A percentile compares a stretch with the other conserved stretches of the same genome.
phyloP scores from a whole-genome alignment of 1,139 yeast genomes.

The Debaryomyces nepalensis region DNA sequence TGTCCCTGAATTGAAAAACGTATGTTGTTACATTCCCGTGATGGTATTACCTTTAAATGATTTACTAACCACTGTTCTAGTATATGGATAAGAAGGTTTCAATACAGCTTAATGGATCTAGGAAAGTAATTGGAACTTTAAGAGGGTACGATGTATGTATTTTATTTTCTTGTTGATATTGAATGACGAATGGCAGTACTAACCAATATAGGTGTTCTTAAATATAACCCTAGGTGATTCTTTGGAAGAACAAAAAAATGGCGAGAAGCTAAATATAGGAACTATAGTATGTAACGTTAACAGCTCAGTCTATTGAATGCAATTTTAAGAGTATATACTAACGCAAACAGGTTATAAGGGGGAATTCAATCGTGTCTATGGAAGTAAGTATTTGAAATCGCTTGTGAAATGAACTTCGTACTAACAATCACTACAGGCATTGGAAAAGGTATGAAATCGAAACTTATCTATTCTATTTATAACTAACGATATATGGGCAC shows the following conservation, averaged over 20 bases:
- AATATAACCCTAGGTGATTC: constrained; percentile 79
- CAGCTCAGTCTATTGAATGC: too few species aligned
- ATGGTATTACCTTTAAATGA: not conserved
- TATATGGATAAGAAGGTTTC: constrained; percentile 77
- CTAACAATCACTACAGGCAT: constrained; percentile 33
- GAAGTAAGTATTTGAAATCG: constrained; percentile 45
- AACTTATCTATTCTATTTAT: not conserved
- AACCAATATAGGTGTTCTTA: constrained; percentile 54
- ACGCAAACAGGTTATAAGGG: constrained; percentile 51
- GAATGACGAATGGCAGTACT: constrained; percentile 16
- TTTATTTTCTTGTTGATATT: not conserved
- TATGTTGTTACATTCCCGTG: constrained; percentile 28
- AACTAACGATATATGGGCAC: not conserved
- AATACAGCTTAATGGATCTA: constrained; percentile 72
- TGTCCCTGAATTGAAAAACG: constrained; percentile 62
- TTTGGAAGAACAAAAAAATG: constrained; percentile 58
- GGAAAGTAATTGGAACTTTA: constrained; percentile 72
- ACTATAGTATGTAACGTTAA: constrained; percentile 53
- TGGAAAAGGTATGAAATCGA: constrained; percentile 28
- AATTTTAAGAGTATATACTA: constrained; percentile 29
- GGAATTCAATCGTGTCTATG: constrained; percentile 63
- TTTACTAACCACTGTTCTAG: constrained; percentile 42
- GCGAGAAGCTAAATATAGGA: constrained; percentile 59
- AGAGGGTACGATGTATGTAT: constrained; percentile 74
- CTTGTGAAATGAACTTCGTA: constrained; percentile 12